Percentiles rank a stretch among this genome's conserved stretches.
Conservation (phyloP, 2,329 filamentous ascomycete species). For the Colletotrichum shisoi region DNA sequence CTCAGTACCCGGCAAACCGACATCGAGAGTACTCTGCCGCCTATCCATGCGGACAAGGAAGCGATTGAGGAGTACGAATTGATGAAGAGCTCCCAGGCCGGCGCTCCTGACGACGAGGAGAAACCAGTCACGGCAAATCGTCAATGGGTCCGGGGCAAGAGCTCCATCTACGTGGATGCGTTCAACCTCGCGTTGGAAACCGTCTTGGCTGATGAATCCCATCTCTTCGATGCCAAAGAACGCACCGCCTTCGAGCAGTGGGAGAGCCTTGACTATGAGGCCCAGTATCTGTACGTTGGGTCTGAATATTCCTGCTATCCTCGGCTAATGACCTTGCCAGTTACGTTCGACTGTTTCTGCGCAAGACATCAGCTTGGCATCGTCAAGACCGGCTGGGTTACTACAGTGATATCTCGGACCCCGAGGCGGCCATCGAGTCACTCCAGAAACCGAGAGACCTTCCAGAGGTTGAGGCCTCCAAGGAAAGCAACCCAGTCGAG, state of each 20-base stretch:
- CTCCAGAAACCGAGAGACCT: slow-evolving; percentile 68
- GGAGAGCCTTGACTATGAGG: slow-evolving; percentile 77
- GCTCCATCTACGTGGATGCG: slow-evolving; percentile 95
- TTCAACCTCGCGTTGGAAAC: slow-evolving; percentile 93
- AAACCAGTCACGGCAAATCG: slow-evolving; percentile 31
- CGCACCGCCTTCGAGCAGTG: slow-evolving; percentile 78
- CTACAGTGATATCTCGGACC: slow-evolving; percentile 80
- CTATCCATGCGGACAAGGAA: slow-evolving; percentile 70
- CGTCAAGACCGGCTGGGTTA: slow-evolving; percentile 80
- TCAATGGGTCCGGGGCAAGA: slow-evolving; percentile 76
- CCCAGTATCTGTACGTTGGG: slow-evolving; percentile 80
- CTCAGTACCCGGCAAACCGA: slow-evolving; percentile 61
- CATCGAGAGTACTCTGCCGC: slow-evolving; percentile 75
- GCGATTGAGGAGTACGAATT: slow-evolving; percentile 83
- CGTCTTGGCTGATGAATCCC: slow-evolving; percentile 85
- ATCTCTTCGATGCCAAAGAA: slow-evolving; percentile 85
- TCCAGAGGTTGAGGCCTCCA: slow-evolving; percentile 50
- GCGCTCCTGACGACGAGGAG: slow-evolving; percentile 52
- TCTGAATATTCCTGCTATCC: accelerated
- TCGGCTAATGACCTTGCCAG: slow-evolving; percentile 53
- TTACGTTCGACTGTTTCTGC: slow-evolving; percentile 90
- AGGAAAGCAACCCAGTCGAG: slow-evolving; percentile 40
- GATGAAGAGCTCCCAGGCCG: slow-evolving; percentile 64
- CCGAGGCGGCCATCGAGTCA: slow-evolving; percentile 68
- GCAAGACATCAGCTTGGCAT: slow-evolving; percentile 93